A percentile compares a stretch with the other conserved stretches of the same genome.
Evolutionary conservation across 768 basidiomycete species (phyloP).

Genomic region (Pholiota microspora): DNA sequence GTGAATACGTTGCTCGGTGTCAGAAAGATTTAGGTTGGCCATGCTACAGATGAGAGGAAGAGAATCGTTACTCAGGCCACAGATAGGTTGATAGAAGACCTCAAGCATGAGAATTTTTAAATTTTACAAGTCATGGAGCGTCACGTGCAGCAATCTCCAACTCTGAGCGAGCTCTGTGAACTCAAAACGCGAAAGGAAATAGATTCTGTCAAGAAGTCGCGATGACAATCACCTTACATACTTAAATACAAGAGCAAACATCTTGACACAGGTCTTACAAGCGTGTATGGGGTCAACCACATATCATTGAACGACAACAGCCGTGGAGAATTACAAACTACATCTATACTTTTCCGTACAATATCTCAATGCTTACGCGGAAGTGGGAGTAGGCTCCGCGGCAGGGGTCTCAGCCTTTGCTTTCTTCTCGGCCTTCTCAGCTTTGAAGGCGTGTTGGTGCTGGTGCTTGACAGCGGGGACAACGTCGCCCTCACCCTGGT

Average conservation of each 20-base stretch:
- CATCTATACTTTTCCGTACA: neutral
- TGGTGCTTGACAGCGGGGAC: neutral
- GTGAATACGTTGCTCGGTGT: neutral
- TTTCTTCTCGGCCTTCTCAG: neutral
- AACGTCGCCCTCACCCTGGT: neutral
- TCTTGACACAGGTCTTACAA: too few species aligned
- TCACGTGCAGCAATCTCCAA: too few species aligned
- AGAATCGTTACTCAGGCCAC: too few species aligned
- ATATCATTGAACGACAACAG: neutral
- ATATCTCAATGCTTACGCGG: neutral
- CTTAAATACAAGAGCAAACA: too few species aligned
- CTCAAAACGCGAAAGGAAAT: too few species aligned
- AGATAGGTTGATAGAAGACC: too few species aligned
- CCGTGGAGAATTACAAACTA: conserved; percentile 1
- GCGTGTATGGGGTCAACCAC: neutral
- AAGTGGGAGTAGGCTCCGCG: neutral
- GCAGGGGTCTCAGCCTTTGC: neutral
- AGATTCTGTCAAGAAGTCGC: too few species aligned
- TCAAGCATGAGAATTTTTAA: too few species aligned
- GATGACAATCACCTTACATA: too few species aligned
- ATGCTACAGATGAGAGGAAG: too few species aligned
- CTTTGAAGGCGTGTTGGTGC: neutral
- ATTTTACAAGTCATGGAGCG: too few species aligned
- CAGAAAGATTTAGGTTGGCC: neutral
- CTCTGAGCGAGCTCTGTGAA: too few species aligned